phyloP scores from a whole-genome alignment of 139 green algal species.

The Micractinium sp. region DNA sequence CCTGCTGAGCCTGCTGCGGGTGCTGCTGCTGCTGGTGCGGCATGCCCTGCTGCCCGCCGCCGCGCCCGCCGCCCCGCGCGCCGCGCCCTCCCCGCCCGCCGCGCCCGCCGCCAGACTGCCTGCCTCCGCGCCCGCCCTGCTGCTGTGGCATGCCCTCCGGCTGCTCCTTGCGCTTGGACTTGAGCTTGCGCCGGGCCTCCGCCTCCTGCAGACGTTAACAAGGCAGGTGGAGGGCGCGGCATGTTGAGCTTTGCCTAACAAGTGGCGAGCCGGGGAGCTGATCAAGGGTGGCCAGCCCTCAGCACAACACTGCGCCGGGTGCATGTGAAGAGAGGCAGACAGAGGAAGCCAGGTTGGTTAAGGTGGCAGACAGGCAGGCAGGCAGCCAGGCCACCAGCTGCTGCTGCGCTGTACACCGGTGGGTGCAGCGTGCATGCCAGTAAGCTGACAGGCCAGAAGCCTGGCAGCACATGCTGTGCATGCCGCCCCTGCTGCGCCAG shows the following conservation, averaged over 20 bases:
- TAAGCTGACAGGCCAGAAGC: too few relatives aligned
- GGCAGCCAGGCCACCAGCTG: background rate
- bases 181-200: constrained; percentile 36
- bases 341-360: background rate
- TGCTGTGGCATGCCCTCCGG: background rate
- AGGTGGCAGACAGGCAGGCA: background rate
- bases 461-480: background rate
- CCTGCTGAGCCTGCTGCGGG: background rate
- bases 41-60: background rate
- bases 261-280: too few relatives aligned
- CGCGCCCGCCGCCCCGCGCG: background rate
- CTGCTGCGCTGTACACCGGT: background rate
- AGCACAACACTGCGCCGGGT: too few relatives aligned
- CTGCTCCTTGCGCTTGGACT: constrained; percentile 39
- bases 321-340: too few relatives aligned
- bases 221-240: too few relatives aligned
- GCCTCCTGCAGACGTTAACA: constrained; percentile 27
- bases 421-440: too few relatives aligned
- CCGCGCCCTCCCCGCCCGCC: constrained; percentile 1
- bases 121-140: background rate
- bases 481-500: background rate
- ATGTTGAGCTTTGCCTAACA: too few relatives aligned
- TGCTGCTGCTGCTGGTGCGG: background rate
- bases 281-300: too few relatives aligned
- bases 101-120: background rate